Conservation (phyloP, 768 basidiomycete species). For the Tricholomella constricta region DNA sequence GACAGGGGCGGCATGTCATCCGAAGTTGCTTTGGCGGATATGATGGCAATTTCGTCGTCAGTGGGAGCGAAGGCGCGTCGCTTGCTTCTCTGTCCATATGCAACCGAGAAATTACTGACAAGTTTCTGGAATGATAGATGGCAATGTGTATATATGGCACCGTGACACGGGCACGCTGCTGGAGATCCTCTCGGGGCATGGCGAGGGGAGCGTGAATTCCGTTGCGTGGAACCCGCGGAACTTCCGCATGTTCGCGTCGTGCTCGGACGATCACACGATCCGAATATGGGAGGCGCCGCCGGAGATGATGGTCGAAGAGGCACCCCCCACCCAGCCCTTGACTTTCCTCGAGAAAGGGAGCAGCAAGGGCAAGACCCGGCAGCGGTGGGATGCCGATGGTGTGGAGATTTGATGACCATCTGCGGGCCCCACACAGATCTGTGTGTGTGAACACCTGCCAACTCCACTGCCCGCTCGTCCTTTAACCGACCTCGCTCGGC, state of each 20-base stretch:
- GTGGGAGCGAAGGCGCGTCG: slow-evolving; percentile 89
- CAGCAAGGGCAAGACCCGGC: slow-evolving; percentile 65
- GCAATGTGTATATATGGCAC: slow-evolving; percentile 95
- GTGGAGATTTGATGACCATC: slow-evolving; percentile 15
- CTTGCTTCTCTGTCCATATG: not conserved
- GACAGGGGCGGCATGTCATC: slow-evolving; percentile 82
- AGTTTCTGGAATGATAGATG: slow-evolving; percentile 54
- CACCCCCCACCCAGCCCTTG: slow-evolving; percentile 13
- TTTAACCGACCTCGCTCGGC: slow-evolving; percentile 5
- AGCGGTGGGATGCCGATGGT: slow-evolving; percentile 41
- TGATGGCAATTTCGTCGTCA: slow-evolving; percentile 85
- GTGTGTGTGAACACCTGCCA: not conserved
- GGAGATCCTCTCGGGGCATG: slow-evolving; percentile 89
- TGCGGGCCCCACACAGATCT: not conserved
- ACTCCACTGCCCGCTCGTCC: not conserved
- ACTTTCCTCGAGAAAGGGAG: slow-evolving; percentile 47
- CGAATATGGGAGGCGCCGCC: slow-evolving; percentile 81
- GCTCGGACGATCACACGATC: slow-evolving; percentile 90
- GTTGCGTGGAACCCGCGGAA: slow-evolving; percentile 96
- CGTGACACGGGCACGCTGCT: slow-evolving; percentile 79
- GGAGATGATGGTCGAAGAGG: slow-evolving; percentile 23
- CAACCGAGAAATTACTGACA: slow-evolving; percentile 18
- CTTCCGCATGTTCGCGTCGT: slow-evolving; percentile 92
- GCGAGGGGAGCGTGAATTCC: slow-evolving; percentile 88
- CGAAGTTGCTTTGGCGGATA: slow-evolving; percentile 93